phyloP scores from a whole-genome alignment of 148 eudicot genomes.

The Dysphania ambrosioides region DNA sequence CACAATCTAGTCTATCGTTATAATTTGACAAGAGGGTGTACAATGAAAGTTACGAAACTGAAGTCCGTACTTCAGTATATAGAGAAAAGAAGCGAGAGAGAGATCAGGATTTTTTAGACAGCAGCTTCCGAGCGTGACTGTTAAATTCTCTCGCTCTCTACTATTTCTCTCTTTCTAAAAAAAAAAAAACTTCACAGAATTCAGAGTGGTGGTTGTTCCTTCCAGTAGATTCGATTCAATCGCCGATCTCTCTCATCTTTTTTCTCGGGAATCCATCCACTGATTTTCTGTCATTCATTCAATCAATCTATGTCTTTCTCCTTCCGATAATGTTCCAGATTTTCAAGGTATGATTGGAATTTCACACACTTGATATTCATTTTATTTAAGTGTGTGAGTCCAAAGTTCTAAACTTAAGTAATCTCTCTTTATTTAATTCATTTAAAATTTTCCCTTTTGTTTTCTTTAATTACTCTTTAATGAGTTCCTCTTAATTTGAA shows the following conservation, averaged over 20 bases:
- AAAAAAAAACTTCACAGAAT: slow-evolving; percentile 12
- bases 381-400: neutral
- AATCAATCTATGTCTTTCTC: slow-evolving; percentile 27
- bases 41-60: too few relatives aligned
- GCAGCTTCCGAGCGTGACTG: slow-evolving; percentile 53
- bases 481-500: slow-evolving; percentile 5
- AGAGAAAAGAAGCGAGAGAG: neutral
- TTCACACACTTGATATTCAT: neutral
- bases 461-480: neutral
- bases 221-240: slow-evolving; percentile 47
- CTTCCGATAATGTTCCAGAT: slow-evolving; percentile 44
- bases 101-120: slow-evolving; percentile 20
- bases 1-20: too few relatives aligned
- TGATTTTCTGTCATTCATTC: slow-evolving; percentile 9
- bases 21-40: too few relatives aligned
- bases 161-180: slow-evolving; percentile 23
- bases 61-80: too few relatives aligned
- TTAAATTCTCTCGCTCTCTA: slow-evolving; percentile 66
- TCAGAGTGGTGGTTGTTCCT: slow-evolving; percentile 22
- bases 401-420: neutral
- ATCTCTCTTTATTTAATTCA: neutral
- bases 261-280: slow-evolving; percentile 21
- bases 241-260: slow-evolving; percentile 46
- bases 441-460: neutral
- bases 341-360: too few relatives aligned